Evolutionary conservation across 2,329 filamentous ascomycete genomes (phyloP).

Genomic region (Monosporascus sp.): DNA sequence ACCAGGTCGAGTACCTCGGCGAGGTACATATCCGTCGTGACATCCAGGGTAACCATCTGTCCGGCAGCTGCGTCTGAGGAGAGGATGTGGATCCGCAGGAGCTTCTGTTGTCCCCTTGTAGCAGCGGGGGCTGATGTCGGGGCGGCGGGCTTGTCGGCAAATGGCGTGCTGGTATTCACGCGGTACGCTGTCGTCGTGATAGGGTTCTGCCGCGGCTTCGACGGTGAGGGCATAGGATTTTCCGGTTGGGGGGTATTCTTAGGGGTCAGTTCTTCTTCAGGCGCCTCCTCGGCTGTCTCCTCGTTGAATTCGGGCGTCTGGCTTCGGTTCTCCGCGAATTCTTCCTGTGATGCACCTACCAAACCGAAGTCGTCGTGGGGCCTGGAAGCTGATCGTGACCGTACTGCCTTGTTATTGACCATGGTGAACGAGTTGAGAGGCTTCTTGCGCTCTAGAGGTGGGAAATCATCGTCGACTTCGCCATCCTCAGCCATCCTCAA

Average conservation of each 20-base stretch:
- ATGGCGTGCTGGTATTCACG: slow-evolving; percentile 36
- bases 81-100: slow-evolving; percentile 66
- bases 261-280: slow-evolving; percentile 37
- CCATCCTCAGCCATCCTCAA: slow-evolving; percentile 80
- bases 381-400: slow-evolving; percentile 64
- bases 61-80: slow-evolving; percentile 65
- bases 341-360: slow-evolving; percentile 63
- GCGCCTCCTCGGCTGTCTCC: slow-evolving; percentile 31
- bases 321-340: slow-evolving; percentile 64
- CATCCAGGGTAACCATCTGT: slow-evolving; percentile 68
- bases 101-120: slow-evolving; percentile 60
- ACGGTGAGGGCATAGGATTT: slow-evolving; percentile 23
- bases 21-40: slow-evolving; percentile 78
- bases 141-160: slow-evolving; percentile 53
- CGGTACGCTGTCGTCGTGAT: slow-evolving; percentile 58
- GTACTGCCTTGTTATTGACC: slow-evolving; percentile 65
- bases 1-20: slow-evolving; percentile 75
- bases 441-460: slow-evolving; percentile 68
- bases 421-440: slow-evolving; percentile 75
- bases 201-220: slow-evolving; percentile 47
- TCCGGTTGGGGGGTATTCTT: slow-evolving; percentile 45
- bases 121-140: slow-evolving; percentile 38
- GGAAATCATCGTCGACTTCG: slow-evolving; percentile 81
- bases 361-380: slow-evolving; percentile 80
- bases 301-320: slow-evolving; percentile 64